Evolutionary conservation across 805 yeast species (phyloP).

Genomic region (Maudiozyma pseudohumilis): DNA sequence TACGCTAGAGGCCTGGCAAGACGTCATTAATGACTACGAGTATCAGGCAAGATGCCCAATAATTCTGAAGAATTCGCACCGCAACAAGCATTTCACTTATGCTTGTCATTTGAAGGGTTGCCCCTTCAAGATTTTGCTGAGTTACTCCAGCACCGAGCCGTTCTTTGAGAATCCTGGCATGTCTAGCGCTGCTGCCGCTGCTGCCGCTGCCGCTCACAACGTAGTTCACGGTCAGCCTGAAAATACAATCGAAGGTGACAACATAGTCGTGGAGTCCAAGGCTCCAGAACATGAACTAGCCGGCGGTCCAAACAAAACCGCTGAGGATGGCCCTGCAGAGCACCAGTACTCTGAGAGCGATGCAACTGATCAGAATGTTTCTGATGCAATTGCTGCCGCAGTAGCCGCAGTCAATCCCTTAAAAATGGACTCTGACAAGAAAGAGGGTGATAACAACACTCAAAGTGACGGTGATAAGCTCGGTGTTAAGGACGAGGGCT

Average conservation of each 20-base stretch:
- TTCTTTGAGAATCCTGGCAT: background rate
- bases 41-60: constrained; percentile 30
- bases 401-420: constrained; percentile 26
- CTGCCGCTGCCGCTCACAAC: background rate
- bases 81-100: constrained; percentile 29
- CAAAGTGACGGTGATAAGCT: background rate
- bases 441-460: background rate
- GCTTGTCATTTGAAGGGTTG: constrained; percentile 29
- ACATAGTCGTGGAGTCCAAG: background rate
- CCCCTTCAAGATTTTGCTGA: constrained; percentile 26
- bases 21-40: constrained; percentile 29
- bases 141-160: constrained; percentile 18
- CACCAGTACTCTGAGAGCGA: constrained; percentile 10
- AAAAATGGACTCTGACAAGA: background rate
- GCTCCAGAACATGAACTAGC: background rate
- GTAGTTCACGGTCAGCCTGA: background rate
- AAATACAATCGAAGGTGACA: background rate
- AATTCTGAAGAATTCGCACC: constrained; percentile 29
- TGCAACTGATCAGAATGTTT: constrained; percentile 22
- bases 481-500: background rate
- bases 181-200: background rate
- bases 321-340: constrained; percentile 6
- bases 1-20: constrained; percentile 26
- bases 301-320: constrained; percentile 1
- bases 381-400: constrained; percentile 29